These are phyloP conservation scores for Cystofilobasidium macerans DNA, from an alignment of 768 basidiomycete species.

Conservation along the genomic window DNA sequence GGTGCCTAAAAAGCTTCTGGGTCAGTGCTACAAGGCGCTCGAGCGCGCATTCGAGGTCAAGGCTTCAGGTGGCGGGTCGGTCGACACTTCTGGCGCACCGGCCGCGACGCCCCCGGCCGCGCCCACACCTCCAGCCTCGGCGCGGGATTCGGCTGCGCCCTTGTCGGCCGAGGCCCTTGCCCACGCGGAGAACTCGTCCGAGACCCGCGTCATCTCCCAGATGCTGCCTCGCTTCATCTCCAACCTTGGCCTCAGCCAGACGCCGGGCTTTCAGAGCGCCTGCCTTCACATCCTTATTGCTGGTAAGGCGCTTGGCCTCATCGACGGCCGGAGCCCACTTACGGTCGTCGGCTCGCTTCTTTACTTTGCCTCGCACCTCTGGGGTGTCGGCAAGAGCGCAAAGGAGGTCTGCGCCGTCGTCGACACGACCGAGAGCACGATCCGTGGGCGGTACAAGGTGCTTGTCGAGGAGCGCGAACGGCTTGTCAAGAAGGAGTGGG, in stretches of 20 bases:
- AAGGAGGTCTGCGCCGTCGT: conserved; percentile 83
- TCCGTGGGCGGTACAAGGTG: conserved; percentile 65
- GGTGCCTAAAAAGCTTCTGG: conserved; percentile 87
- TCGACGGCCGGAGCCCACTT: conserved; percentile 86
- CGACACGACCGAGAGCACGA: conserved; percentile 90
- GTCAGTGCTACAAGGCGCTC: conserved; percentile 82
- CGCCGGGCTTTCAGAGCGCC: conserved; percentile 63
- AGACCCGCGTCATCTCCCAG: conserved; percentile 24
- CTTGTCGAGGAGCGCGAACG: conserved; percentile 64
- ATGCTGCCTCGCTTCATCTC: conserved; percentile 28
- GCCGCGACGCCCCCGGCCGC: conserved; percentile 7
- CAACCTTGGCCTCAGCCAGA: conserved; percentile 22
- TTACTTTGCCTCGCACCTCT: conserved; percentile 75
- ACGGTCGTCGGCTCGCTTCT: conserved; percentile 98
- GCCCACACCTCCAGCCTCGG: neutral
- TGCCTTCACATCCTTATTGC: conserved; percentile 70
- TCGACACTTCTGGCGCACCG: conserved; percentile 21
- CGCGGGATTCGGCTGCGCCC: conserved; percentile 10
- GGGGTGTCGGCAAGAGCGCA: conserved; percentile 61
- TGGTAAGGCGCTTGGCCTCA: conserved; percentile 71
- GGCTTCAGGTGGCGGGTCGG: conserved; percentile 31
- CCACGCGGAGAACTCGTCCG: conserved; percentile 11
- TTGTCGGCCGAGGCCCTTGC: conserved; percentile 18
- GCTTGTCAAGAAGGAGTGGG: conserved; percentile 75
- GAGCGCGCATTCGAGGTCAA: conserved; percentile 67